These are phyloP conservation scores for Bipolaris bicolor DNA, from an alignment of 2,329 filamentous ascomycete genomes.

Conservation along the genomic window DNA sequence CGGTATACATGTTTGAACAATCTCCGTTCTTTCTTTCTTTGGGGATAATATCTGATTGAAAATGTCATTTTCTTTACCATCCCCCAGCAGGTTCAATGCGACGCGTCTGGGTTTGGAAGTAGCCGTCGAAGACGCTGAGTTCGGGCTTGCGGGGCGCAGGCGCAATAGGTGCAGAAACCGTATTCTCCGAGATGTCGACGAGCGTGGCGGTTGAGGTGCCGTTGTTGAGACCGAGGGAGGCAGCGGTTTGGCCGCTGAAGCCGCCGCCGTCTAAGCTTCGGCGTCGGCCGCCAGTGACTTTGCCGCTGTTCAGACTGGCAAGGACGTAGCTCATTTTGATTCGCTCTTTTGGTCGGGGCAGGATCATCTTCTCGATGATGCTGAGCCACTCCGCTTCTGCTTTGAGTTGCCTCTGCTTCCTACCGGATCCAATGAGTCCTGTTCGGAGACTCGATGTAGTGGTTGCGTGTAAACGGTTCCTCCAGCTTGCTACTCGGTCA, in stretches of 20 bases:
- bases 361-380: slow-evolving; percentile 47
- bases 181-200: slow-evolving; percentile 23
- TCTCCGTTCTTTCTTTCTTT: not conserved
- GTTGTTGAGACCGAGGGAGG: slow-evolving; percentile 24
- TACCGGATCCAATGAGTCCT: slow-evolving; percentile 37
- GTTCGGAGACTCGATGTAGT: slow-evolving; percentile 40
- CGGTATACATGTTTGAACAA: slow-evolving; percentile 9
- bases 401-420: slow-evolving; percentile 42
- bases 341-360: slow-evolving; percentile 40
- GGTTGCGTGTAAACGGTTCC: slow-evolving; percentile 39
- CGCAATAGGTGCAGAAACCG: not conserved
- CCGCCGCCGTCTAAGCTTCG: slow-evolving; percentile 46
- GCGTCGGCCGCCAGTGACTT: slow-evolving; percentile 34
- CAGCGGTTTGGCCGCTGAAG: slow-evolving; percentile 39
- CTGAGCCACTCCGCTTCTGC: slow-evolving; percentile 44
- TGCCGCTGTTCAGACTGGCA: slow-evolving; percentile 37
- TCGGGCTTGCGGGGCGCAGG: slow-evolving; percentile 34
- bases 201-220: slow-evolving; percentile 19
- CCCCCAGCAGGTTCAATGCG: slow-evolving; percentile 29
- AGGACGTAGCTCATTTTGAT: slow-evolving; percentile 45
- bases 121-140: slow-evolving; percentile 45
- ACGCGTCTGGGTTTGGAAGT: slow-evolving; percentile 43
- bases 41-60: too few relatives aligned
- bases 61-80: slow-evolving; percentile 19
- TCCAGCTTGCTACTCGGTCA: slow-evolving; percentile 45